Percentiles rank a stretch among this genome's conserved stretches.
phyloP scores from a whole-genome alignment of 306 rosid species.

The Hylodesmum podocarpum region DNA sequence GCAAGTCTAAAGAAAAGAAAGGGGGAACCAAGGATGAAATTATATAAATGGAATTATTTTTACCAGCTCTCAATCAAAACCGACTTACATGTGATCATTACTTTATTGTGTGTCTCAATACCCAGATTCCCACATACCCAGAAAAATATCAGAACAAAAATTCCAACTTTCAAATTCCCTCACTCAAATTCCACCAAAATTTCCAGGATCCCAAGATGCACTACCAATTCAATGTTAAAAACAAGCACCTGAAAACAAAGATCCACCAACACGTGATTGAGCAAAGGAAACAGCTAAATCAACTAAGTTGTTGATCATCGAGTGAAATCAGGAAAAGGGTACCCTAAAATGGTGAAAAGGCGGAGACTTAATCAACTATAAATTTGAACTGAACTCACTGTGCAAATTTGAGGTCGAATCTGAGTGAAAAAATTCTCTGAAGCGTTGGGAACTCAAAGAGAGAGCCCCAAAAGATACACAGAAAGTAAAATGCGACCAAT shows the following conservation, averaged over 20 bases:
- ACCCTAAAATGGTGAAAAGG: constrained; percentile 31
- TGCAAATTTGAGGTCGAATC: constrained; percentile 49
- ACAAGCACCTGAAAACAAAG: constrained; percentile 50
- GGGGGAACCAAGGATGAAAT: not conserved
- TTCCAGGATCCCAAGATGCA: constrained; percentile 38
- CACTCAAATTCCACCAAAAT: constrained; percentile 22
- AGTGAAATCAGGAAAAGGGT: constrained; percentile 38
- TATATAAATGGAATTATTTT: constrained; percentile 15
- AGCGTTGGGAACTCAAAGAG: constrained; percentile 29
- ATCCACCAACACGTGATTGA: constrained; percentile 52
- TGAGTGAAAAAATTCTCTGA: constrained; percentile 39
- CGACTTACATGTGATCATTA: constrained; percentile 15
- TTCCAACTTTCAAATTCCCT: constrained; percentile 32
- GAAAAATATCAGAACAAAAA: constrained; percentile 20
- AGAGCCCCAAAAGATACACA: constrained; percentile 38
- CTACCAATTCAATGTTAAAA: constrained; percentile 36
- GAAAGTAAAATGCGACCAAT: constrained; percentile 44
- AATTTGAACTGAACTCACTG: constrained; percentile 55
- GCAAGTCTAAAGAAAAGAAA: not conserved
- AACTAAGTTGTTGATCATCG: constrained; percentile 36
- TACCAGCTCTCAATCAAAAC: constrained; percentile 25
- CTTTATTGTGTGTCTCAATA: constrained; percentile 15
- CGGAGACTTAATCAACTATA: constrained; percentile 44
- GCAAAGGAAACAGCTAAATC: constrained; percentile 36
- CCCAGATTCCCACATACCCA: constrained; percentile 28